Evolutionary conservation across 1,139 yeast species (phyloP).

Genomic region (Zygosaccharomyces pseudobailii): DNA sequence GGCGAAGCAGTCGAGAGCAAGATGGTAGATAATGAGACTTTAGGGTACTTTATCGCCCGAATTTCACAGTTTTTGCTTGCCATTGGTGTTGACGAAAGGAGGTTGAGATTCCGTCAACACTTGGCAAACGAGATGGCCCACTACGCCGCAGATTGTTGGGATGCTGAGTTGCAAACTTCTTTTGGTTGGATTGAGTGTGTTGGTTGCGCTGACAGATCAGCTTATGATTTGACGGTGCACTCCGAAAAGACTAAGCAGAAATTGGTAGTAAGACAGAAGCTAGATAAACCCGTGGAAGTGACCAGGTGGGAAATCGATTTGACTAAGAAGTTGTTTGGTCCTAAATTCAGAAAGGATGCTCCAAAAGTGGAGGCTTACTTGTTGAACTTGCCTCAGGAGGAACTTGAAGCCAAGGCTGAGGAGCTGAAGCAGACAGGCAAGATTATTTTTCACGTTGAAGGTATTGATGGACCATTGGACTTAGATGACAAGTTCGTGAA

Average conservation of each 20-base stretch:
- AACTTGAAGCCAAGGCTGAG: constrained; percentile 68
- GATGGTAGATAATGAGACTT: constrained; percentile 92
- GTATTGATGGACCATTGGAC: constrained; percentile 60
- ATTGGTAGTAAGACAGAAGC: constrained; percentile 85
- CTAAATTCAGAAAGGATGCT: constrained; percentile 94
- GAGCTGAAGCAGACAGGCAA: constrained; percentile 61
- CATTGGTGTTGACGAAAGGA: constrained; percentile 82
- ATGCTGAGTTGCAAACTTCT: constrained; percentile 91
- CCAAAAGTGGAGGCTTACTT: constrained; percentile 85
- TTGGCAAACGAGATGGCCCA: constrained; percentile 99
- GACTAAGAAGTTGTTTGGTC: constrained; percentile 95
- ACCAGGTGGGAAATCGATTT: constrained; percentile 80
- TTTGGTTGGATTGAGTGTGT: constrained; percentile 99
- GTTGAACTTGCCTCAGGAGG: constrained; percentile 72
- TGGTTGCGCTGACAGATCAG: constrained; percentile 99
- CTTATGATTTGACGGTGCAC: constrained; percentile 94
- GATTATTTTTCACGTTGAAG: constrained; percentile 59
- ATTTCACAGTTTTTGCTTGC: constrained; percentile 77
- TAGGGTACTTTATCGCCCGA: constrained; percentile 95
- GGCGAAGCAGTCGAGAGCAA: constrained; percentile 88
- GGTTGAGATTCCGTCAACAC: constrained; percentile 96
- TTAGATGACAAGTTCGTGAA: constrained; percentile 65
- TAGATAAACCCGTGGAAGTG: constrained; percentile 77
- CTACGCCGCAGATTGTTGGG: constrained; percentile 99
- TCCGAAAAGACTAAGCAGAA: constrained; percentile 93